A percentile compares a stretch with the other conserved stretches of the same genome.
phyloP scores from a whole-genome alignment of 768 basidiomycete species.

The Suillus placidus region DNA sequence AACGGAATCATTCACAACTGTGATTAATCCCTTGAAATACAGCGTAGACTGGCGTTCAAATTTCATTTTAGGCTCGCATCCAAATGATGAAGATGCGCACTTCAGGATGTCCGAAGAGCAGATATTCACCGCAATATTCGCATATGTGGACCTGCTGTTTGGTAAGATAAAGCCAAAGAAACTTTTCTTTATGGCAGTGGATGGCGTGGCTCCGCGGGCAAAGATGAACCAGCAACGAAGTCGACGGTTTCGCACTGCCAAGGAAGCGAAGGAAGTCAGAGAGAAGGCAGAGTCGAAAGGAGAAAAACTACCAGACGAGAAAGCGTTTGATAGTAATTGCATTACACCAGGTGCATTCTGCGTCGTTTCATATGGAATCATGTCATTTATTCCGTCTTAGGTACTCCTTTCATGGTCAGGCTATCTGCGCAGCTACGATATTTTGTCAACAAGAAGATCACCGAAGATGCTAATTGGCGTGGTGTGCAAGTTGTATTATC shows the following conservation, averaged over 20 bases:
- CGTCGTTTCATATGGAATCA: not conserved
- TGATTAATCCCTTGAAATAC: conserved; percentile 17
- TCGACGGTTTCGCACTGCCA: conserved; percentile 91
- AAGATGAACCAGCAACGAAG: conserved; percentile 99
- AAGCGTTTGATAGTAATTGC: conserved; percentile 98
- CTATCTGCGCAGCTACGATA: conserved; percentile 93
- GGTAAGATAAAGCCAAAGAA: conserved; percentile 97
- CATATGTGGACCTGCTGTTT: conserved; percentile 96
- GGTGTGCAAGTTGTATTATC: conserved; percentile 90
- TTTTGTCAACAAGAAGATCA: conserved; percentile 97
- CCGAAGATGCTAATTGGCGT: conserved; percentile 95
- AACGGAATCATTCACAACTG: conserved; percentile 93
- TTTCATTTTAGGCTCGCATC: conserved; percentile 73
- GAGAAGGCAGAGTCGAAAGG: conserved; percentile 89
- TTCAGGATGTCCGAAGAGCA: conserved; percentile 96
- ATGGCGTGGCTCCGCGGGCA: conserved; percentile 94
- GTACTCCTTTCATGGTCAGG: conserved; percentile 93
- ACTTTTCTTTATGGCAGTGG: conserved; percentile 98
- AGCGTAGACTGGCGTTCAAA: not conserved
- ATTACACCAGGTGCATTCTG: conserved; percentile 86
- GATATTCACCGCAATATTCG: conserved; percentile 95
- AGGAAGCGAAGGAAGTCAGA: conserved; percentile 84
- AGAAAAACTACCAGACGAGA: conserved; percentile 89
- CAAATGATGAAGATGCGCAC: conserved; percentile 94
- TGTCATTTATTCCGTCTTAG: conserved; percentile 39